Evolutionary conservation across 208 protist species (phyloP), one percentile per base, ranked within the genome.

Genomic region (Herpetomonas muscarum): DNA sequence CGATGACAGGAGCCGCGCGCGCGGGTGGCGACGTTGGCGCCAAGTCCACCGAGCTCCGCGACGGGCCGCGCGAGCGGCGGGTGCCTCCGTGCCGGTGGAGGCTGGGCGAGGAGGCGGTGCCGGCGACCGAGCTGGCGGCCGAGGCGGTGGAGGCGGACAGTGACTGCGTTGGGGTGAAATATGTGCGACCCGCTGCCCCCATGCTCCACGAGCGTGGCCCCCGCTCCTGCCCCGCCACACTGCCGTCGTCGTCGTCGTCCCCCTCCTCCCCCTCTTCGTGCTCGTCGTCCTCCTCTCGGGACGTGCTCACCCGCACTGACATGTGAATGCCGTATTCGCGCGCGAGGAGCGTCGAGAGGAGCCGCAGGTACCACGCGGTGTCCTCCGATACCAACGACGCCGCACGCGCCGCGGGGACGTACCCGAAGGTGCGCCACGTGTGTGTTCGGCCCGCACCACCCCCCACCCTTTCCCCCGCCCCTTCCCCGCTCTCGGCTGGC

Each of bases 1-100:
- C 69, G 22, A 70, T 52, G 24, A 64, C 67, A 13, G 44, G 44
- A 19, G 10, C 17, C 22, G 19, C 22, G n/a, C 7, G 10, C 7
- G n/a, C 21, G 3, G 34, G 36, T 28, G 21, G 42, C 22, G 1
- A 17, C 15, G 28, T 19, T 49, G 37, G 5, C n/a, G n/a, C n/a
- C n/a, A n/a, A n/a, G n/a, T n/a, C n/a, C n/a, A n/a, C n/a, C n/a
- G n/a, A n/a, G n/a, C n/a, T n/a, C n/a, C n/a, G n/a, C n/a, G n/a
- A n/a, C n/a, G n/a, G n/a, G n/a, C n/a, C n/a, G n/a, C n/a, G n/a
- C n/a, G n/a, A n/a, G n/a, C n/a, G n/a, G n/a, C n/a, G n/a, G n/a
- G n/a, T n/a, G n/a, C n/a, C n/a, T n/a, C n/a, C n/a, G n/a, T n/a
- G n/a, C n/a, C n/a, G n/a, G n/a, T n/a, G n/a, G n/a, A n/a, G n/a